phyloP scores from a whole-genome alignment of 2,329 filamentous ascomycete genomes.

The Aspergillus amoenus region DNA sequence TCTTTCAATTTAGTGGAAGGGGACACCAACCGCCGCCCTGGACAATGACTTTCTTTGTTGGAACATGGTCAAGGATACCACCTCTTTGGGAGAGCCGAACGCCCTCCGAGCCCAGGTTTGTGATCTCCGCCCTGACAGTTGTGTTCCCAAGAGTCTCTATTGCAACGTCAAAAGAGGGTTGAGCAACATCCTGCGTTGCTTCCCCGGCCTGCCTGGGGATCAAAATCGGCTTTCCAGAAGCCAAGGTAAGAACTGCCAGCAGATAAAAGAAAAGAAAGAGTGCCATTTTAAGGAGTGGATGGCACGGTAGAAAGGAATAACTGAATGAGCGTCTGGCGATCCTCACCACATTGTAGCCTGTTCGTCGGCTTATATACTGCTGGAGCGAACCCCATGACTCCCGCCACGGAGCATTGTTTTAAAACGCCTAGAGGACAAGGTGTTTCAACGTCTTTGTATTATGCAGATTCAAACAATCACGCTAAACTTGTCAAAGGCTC shows the following conservation, averaged over 20 bases:
- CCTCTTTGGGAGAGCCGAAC: conserved; percentile 16
- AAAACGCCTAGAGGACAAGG: neutral
- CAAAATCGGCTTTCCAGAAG: conserved; percentile 20
- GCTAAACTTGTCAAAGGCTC: neutral
- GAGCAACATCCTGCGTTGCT: conserved; percentile 13
- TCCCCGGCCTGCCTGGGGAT: conserved; percentile 13
- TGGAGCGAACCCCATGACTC: neutral
- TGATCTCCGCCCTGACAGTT: conserved; percentile 14
- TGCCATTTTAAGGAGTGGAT: conserved; percentile 12
- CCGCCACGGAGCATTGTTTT: neutral
- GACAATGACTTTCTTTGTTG: conserved; percentile 16
- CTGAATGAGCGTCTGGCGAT: neutral
- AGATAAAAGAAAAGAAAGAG: conserved; percentile 15
- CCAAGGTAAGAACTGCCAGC: conserved; percentile 15
- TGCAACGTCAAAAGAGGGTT: conserved; percentile 10
- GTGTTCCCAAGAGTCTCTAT: conserved; percentile 14
- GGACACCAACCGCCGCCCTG: conserved; percentile 11
- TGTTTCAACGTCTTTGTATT: conserved; percentile 1
- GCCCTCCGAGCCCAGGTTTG: conserved; percentile 9
- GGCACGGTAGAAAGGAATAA: conserved; percentile 4
- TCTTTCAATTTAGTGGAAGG: neutral
- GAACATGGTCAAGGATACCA: conserved; percentile 14
- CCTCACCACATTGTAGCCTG: neutral
- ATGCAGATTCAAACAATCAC: conserved; percentile 4
- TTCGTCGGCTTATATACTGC: conserved; percentile 2